A percentile compares a stretch with the other conserved stretches of the same genome.
Evolutionary conservation across 2,329 filamentous ascomycete genomes (phyloP).

Genomic region (Waltergamsia citrina): DNA sequence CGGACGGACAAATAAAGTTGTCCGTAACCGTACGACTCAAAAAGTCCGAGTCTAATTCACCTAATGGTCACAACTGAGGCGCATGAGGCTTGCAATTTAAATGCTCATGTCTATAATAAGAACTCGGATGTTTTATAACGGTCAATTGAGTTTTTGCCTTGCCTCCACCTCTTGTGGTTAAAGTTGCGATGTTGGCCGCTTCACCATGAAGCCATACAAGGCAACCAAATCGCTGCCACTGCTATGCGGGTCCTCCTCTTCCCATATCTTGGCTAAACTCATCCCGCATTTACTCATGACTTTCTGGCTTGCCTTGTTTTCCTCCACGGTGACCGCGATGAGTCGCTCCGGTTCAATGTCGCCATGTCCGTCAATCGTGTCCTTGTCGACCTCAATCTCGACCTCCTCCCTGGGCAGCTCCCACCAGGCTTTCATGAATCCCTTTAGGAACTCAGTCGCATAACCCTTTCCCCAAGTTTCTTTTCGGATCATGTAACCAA

Average conservation of each 20-base stretch:
- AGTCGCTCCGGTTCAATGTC: conserved; percentile 28
- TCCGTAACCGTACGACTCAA: too few species aligned
- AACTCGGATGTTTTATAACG: neutral
- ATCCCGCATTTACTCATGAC: conserved; percentile 51
- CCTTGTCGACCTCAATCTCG: conserved; percentile 30
- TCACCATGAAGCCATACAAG: conserved; percentile 15
- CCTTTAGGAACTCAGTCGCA: conserved; percentile 45
- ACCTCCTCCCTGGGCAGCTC: conserved; percentile 34
- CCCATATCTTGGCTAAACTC: conserved; percentile 29
- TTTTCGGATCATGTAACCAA: conserved; percentile 47
- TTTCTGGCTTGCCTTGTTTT: conserved; percentile 42
- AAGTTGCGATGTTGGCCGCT: neutral
- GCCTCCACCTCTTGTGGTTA: neutral
- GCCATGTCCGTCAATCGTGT: conserved; percentile 19
- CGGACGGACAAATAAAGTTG: too few species aligned
- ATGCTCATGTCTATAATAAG: too few species aligned
- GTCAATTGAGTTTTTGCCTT: neutral
- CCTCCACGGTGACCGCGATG: conserved; percentile 33
- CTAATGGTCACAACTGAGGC: too few species aligned
- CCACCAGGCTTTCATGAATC: conserved; percentile 36
- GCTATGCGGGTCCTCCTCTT: conserved; percentile 14
- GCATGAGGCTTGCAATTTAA: too few species aligned
- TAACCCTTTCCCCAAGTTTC: conserved; percentile 47
- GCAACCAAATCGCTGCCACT: conserved; percentile 8
- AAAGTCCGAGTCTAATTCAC: too few species aligned